These are phyloP conservation scores for Paradendryphiella salina DNA, from an alignment of 2,329 filamentous ascomycete species.

Conservation along the genomic window DNA sequence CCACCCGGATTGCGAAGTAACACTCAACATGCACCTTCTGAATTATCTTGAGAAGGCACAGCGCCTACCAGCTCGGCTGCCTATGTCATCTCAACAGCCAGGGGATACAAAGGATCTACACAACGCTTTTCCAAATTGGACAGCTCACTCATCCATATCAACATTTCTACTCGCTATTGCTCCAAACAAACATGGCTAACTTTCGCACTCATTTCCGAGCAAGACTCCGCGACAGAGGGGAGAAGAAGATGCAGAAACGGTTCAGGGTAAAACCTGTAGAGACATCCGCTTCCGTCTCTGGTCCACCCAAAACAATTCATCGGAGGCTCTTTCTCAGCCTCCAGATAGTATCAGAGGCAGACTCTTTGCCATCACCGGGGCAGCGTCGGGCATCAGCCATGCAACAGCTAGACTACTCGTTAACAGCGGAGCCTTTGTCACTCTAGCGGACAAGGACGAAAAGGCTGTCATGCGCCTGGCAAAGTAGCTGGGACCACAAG, in stretches of 20 bases:
- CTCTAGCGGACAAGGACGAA: constrained; percentile 13
- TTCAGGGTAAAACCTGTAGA: too few species aligned
- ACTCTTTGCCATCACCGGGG: constrained; percentile 18
- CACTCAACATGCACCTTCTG: background rate
- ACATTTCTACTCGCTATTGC: too few species aligned
- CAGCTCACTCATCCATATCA: background rate
- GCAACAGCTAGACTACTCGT: constrained; percentile 11
- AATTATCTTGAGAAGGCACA: background rate
- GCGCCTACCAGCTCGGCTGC: background rate
- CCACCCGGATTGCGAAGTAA: background rate
- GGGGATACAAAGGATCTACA: background rate
- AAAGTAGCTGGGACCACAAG: constrained; percentile 11
- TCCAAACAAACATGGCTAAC: too few species aligned
- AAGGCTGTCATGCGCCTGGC: constrained; percentile 19
- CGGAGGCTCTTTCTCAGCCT: background rate
- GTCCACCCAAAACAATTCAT: background rate
- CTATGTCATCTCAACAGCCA: background rate
- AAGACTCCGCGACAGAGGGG: too few species aligned
- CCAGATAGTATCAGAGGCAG: constrained; percentile 1
- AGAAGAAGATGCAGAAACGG: too few species aligned
- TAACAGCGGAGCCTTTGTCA: constrained; percentile 4
- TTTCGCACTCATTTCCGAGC: too few species aligned
- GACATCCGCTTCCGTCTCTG: too few species aligned
- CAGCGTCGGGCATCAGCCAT: constrained; percentile 19
- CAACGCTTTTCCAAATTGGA: background rate